Percentiles rank a stretch among this genome's conserved stretches.
phyloP scores from a whole-genome alignment of 306 rosid species.

The Boehmeria nivea region DNA sequence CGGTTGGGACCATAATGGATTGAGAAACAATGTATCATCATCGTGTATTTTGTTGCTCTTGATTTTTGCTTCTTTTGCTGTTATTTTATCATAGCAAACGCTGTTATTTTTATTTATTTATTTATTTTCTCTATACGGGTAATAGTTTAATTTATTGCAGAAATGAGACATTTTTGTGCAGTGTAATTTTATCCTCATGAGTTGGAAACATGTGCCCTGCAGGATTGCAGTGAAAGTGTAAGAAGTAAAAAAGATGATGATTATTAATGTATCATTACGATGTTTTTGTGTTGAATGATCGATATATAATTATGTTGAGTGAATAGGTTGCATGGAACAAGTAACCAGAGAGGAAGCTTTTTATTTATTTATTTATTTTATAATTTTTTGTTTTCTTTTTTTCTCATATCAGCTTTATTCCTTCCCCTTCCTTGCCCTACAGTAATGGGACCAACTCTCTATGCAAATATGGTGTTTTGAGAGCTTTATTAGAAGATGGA shows the following conservation, averaged over 20 bases:
- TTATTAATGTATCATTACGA: slow-evolving; percentile 70
- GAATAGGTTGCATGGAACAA: slow-evolving; percentile 63
- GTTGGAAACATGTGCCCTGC: slow-evolving; percentile 54
- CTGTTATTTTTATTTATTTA: too few relatives aligned
- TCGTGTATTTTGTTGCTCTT: slow-evolving; percentile 14
- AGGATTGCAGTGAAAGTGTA: slow-evolving; percentile 41
- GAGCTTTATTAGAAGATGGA: slow-evolving; percentile 51
- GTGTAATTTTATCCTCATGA: slow-evolving; percentile 19
- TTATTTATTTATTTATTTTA: not conserved
- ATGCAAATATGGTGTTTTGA: slow-evolving; percentile 19
- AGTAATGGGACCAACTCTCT: slow-evolving; percentile 51
- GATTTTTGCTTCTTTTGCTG: too few relatives aligned
- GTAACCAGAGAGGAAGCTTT: slow-evolving; percentile 55
- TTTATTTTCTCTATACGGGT: too few relatives aligned
- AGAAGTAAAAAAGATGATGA: slow-evolving; percentile 65
- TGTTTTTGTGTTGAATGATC: slow-evolving; percentile 64
- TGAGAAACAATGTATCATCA: slow-evolving; percentile 11
- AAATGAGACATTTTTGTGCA: too few relatives aligned
- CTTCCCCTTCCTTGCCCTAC: slow-evolving; percentile 73
- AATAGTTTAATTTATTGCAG: too few relatives aligned
- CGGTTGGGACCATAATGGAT: slow-evolving; percentile 20
- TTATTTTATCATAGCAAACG: too few relatives aligned
- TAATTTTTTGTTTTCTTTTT: too few relatives aligned
- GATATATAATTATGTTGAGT: slow-evolving; percentile 48
- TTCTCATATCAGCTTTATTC: slow-evolving; percentile 75